These are phyloP conservation scores for Ogataea sp. DNA, from an alignment of 805 yeast species.

Conservation along the genomic window DNA sequence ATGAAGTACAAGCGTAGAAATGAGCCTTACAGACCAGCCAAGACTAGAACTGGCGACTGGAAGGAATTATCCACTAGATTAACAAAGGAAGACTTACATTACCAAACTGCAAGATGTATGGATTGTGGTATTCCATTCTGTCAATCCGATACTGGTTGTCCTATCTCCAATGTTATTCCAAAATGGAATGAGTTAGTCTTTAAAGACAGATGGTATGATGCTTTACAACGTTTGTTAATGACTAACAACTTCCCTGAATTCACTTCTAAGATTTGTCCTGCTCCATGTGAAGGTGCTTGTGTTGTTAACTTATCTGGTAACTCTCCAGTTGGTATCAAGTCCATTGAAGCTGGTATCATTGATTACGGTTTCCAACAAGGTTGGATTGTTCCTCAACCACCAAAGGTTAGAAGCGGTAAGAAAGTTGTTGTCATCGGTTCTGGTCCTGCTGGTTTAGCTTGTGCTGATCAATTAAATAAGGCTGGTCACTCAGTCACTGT, in stretches of 20 bases:
- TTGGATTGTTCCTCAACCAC: conserved; percentile 86
- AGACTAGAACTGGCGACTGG: conserved; percentile 83
- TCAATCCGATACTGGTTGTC: conserved; percentile 97
- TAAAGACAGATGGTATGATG: conserved; percentile 91
- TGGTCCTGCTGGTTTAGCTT: conserved; percentile 95
- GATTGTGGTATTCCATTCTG: conserved; percentile 99
- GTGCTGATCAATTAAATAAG: conserved; percentile 93
- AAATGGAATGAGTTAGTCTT: conserved; percentile 96
- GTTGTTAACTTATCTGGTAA: conserved; percentile 78
- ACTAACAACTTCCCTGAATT: conserved; percentile 98
- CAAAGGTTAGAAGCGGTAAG: conserved; percentile 75
- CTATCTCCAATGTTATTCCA: conserved; percentile 93
- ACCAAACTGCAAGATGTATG: conserved; percentile 97
- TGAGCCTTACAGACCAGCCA: conserved; percentile 77
- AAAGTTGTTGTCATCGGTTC: conserved; percentile 85
- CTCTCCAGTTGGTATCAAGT: conserved; percentile 94
- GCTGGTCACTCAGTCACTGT: conserved; percentile 93
- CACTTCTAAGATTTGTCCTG: conserved; percentile 97
- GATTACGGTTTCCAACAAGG: conserved; percentile 96
- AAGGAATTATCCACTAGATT: conserved; percentile 77
- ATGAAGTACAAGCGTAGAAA: conserved; percentile 87
- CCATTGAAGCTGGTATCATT: conserved; percentile 92
- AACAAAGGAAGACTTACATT: conserved; percentile 76
- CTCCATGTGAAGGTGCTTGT: conserved; percentile 98
- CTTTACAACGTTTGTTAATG: conserved; percentile 84